phyloP scores from a whole-genome alignment of 768 basidiomycete species.

The Mycena sanguinolenta region DNA sequence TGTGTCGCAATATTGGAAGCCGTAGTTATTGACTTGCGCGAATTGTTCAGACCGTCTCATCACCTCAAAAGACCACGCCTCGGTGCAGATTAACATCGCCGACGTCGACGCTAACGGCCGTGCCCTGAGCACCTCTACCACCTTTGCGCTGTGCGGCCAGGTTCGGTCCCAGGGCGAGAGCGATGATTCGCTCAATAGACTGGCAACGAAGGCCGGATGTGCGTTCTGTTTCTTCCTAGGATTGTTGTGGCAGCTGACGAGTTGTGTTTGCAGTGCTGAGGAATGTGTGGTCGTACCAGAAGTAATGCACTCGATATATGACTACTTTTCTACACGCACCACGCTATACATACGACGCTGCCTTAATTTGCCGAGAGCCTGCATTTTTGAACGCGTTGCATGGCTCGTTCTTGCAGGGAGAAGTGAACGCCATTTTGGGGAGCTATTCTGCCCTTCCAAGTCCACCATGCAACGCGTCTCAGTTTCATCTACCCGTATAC shows the following conservation, averaged over 20 bases:
- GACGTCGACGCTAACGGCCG: slow-evolving; percentile 94
- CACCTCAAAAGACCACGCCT: slow-evolving; percentile 99
- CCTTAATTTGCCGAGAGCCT: slow-evolving; percentile 8
- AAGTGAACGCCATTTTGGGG: too few relatives aligned
- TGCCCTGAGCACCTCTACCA: slow-evolving; percentile 83
- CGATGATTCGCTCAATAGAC: slow-evolving; percentile 95
- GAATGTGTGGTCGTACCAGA: slow-evolving; percentile 96
- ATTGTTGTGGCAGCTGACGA: not conserved
- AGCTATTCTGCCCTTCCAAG: too few relatives aligned
- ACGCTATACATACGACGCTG: not conserved
- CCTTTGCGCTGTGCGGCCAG: slow-evolving; percentile 94
- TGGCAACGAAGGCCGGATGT: slow-evolving; percentile 96
- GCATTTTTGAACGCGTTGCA: not conserved
- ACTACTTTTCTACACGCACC: slow-evolving; percentile 23
- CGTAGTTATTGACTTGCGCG: slow-evolving; percentile 20
- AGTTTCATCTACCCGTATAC: too few relatives aligned
- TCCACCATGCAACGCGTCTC: not conserved
- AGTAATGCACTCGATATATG: slow-evolving; percentile 63
- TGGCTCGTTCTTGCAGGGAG: too few relatives aligned
- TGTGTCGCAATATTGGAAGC: not conserved
- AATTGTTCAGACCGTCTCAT: slow-evolving; percentile 89
- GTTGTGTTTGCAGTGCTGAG: slow-evolving; percentile 78
- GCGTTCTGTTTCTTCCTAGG: slow-evolving; percentile 56
- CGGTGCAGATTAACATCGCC: slow-evolving; percentile 94
- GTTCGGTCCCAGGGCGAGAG: slow-evolving; percentile 96